Percentiles rank a stretch among this genome's conserved stretches.
Evolutionary conservation across 2,329 filamentous ascomycete species (phyloP).

Genomic region (Fonsecaea monophora): DNA sequence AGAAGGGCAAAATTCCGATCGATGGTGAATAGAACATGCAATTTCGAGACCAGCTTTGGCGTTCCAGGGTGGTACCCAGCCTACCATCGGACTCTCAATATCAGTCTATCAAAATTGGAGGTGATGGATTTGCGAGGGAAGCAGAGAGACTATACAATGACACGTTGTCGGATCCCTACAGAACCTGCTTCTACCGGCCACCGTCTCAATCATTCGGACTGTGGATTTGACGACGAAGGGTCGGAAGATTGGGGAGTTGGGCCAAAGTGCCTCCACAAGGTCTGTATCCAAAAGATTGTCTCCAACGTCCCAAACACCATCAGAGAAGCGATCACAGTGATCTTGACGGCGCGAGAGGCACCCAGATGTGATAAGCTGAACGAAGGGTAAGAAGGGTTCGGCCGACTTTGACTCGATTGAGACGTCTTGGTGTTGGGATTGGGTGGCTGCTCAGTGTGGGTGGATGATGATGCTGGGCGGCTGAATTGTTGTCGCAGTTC

Average conservation of each 20-base stretch:
- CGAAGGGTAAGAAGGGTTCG: conserved; percentile 12
- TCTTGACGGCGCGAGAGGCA: conserved; percentile 38
- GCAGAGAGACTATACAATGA: background rate
- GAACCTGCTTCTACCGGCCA: background rate
- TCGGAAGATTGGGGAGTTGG: background rate
- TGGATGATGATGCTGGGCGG: background rate
- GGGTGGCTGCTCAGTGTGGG: background rate
- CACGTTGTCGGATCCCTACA: background rate
- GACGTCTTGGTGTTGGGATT: background rate
- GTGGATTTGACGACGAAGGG: background rate
- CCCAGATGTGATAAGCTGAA: conserved; percentile 35
- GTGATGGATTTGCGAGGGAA: background rate
- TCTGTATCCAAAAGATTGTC: conserved; percentile 39
- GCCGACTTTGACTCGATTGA: background rate
- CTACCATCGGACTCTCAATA: background rate
- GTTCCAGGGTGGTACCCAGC: background rate
- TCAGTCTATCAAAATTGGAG: background rate
- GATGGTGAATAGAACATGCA: background rate
- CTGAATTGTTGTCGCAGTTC: background rate
- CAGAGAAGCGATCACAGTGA: conserved; percentile 35
- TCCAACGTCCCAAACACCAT: conserved; percentile 39
- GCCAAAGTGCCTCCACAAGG: conserved; percentile 33
- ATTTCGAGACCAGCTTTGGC: background rate
- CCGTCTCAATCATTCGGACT: background rate
- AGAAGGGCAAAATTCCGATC: background rate